Base-by-base conservation (phyloP, 305 asterid species). In the Plantago lanceolata region DNA sequence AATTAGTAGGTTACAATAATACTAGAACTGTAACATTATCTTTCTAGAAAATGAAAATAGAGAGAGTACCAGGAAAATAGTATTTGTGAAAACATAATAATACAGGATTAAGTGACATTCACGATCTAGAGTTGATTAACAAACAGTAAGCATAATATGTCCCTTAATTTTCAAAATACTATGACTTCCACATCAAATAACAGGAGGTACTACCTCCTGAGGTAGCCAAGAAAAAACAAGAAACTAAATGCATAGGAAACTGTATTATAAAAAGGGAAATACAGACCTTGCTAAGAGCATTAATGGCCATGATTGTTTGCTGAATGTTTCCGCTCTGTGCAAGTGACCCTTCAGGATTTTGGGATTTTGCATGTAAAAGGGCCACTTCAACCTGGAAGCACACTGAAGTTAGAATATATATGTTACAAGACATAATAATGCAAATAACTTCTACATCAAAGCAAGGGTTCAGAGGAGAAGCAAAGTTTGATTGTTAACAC, bases 251-350 rank as follows among this genome's bases (percentile, higher is more conserved):
- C 71, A 52, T 9, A n/a, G 17, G 59, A 43, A 19, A 44, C 3
- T 6, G 37, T 18, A 54, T 16, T 26, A 15, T 18, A 2, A 48
- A 33, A 53, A 4, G 47, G 9, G 17, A 50, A 15, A 68, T 66
- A 56, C 60, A 43, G 8, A 81, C 86, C 86, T 81, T 81, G 79
- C 86, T 93, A 60, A 93, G 92, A 66, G 98, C 89, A 80, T 84
- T 93, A 65, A 93, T 85, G 79, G 97, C 97, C 95, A 87, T 85
- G 59, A 93, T 74, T 51, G 75, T 81, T 69, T 82, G 95, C 76
- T 82, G 95, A 71, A 89, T 75, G 67, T 74, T 82, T 54, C 73
- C 79, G 71, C 87, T 81, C 79, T 79, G 84, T 33, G 68, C 71
- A 8, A 76, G 44, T 21, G 73, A 58, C 68, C 57, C 78, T 61